These are phyloP conservation scores for Dendrostoma leiphaemia DNA, from an alignment of 2,329 filamentous ascomycete species.

Conservation along the genomic window DNA sequence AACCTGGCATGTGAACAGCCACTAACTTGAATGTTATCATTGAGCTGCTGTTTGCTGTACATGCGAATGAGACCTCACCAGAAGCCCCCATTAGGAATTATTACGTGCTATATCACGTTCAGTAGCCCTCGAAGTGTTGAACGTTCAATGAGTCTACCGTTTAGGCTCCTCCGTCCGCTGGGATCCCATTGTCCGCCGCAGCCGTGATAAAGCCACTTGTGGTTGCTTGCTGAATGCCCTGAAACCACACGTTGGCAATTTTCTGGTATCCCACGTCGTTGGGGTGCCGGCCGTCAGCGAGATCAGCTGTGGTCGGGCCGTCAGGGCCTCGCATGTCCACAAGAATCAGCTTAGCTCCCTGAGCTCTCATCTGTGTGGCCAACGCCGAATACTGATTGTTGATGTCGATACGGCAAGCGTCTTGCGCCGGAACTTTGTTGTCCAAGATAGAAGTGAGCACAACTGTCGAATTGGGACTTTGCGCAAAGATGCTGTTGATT, in stretches of 20 bases:
- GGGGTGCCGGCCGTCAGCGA: conserved; percentile 23
- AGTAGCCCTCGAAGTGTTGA: no score
- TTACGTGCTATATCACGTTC: no score
- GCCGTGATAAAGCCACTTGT: conserved; percentile 13
- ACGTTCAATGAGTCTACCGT: conserved; percentile 79
- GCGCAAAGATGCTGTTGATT: conserved; percentile 20
- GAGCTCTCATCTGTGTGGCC: conserved; percentile 7
- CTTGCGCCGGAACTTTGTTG: conserved; percentile 23
- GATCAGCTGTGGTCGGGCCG: conserved; percentile 21
- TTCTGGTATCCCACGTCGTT: conserved; percentile 25
- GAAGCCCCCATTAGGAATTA: no score
- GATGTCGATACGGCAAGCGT: conserved; percentile 22
- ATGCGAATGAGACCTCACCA: no score
- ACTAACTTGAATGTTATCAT: no score
- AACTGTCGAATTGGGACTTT: conserved; percentile 25
- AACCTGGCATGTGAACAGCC: no score
- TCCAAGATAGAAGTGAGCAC: conserved; percentile 24
- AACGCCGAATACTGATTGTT: conserved; percentile 22
- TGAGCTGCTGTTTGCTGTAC: no score
- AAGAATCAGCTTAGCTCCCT: conserved; percentile 20
- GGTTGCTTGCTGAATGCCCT: conserved; percentile 16
- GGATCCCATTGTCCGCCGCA: conserved; percentile 5
- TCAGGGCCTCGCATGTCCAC: conserved; percentile 23
- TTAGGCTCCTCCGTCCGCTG: conserved; percentile 35
- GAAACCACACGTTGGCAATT: conserved; percentile 24